phyloP scores from a whole-genome alignment of 2,329 filamentous ascomycete species.

The Corynespora cassiicola region DNA sequence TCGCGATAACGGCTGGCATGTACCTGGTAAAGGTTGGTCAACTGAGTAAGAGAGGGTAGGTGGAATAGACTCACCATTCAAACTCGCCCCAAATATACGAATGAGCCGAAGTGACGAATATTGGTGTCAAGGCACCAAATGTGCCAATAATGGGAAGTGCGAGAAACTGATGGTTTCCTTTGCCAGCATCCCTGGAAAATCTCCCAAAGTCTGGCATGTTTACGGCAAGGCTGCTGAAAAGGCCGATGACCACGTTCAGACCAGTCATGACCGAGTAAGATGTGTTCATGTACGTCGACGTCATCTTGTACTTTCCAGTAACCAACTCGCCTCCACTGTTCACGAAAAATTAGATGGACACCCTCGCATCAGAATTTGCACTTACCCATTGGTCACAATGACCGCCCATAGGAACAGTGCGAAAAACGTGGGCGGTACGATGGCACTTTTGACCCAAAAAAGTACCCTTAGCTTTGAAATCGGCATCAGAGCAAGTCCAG shows the following conservation, averaged over 20 bases:
- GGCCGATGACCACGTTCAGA: slow-evolving; percentile 57
- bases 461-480: slow-evolving; percentile 53
- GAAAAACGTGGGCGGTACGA: slow-evolving; percentile 53
- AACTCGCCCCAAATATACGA: slow-evolving; percentile 53
- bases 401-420: slow-evolving; percentile 54
- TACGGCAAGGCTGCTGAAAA: slow-evolving; percentile 57
- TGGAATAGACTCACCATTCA: slow-evolving; percentile 46
- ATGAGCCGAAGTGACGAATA: slow-evolving; percentile 56
- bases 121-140: slow-evolving; percentile 55
- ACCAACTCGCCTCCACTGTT: slow-evolving; percentile 48
- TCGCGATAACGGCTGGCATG: slow-evolving; percentile 55
- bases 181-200: slow-evolving; percentile 51
- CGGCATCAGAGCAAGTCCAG: slow-evolving; percentile 51
- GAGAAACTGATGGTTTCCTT: slow-evolving; percentile 53
- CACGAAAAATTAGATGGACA: too few relatives aligned
- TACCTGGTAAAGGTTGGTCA: slow-evolving; percentile 29
- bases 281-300: slow-evolving; percentile 50
- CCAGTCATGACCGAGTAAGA: slow-evolving; percentile 53
- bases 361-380: slow-evolving; percentile 1
- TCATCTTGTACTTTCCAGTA: slow-evolving; percentile 44
- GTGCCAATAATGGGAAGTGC: slow-evolving; percentile 57
- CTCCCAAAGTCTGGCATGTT: slow-evolving; percentile 58
- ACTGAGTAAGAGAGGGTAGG: neutral
- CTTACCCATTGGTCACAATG: slow-evolving; percentile 48
- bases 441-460: slow-evolving; percentile 52